phyloP scores from a whole-genome alignment of 495 filamentous ascomycete species.

The Hyaloscypha hepaticicola region DNA sequence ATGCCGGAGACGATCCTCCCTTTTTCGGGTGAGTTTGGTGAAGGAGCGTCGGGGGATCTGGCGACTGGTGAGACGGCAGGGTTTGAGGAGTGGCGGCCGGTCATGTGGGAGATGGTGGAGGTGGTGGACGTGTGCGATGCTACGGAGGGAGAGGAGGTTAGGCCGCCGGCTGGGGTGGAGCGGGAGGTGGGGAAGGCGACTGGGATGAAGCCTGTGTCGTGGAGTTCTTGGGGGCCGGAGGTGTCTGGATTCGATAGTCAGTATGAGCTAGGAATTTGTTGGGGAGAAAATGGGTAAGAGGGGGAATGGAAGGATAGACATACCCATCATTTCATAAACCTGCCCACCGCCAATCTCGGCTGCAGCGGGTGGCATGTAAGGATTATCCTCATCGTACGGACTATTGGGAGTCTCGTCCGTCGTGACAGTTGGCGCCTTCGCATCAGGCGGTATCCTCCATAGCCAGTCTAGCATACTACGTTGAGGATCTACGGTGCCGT shows the following conservation, averaged over 20 bases:
- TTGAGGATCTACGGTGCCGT: slow-evolving; percentile 41
- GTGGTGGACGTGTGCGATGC: slow-evolving; percentile 17
- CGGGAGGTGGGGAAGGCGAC: slow-evolving; percentile 11
- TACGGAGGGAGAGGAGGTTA: slow-evolving; percentile 13
- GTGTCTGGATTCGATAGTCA: slow-evolving; percentile 25
- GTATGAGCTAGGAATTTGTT: not conserved
- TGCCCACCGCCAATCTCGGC: slow-evolving; percentile 33
- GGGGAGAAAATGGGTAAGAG: not conserved
- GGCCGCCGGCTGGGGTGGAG: not conserved
- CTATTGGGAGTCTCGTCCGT: slow-evolving; percentile 43
- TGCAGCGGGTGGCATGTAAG: slow-evolving; percentile 8
- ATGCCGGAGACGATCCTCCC: slow-evolving; percentile 39
- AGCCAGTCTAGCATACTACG: slow-evolving; percentile 47
- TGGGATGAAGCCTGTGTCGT: slow-evolving; percentile 26
- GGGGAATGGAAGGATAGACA: slow-evolving; percentile 21
- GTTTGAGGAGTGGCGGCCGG: not conserved
- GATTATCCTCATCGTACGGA: slow-evolving; percentile 24
- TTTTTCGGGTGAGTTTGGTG: slow-evolving; percentile 9
- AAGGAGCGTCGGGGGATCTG: slow-evolving; percentile 12
- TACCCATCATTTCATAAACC: slow-evolving; percentile 47
- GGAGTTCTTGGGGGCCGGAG: slow-evolving; percentile 27
- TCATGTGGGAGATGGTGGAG: slow-evolving; percentile 12
- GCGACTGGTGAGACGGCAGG: slow-evolving; percentile 16
- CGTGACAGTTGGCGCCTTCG: slow-evolving; percentile 47
- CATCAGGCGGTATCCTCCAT: slow-evolving; percentile 35